phyloP scores from a whole-genome alignment of 1,284 basidiomycete species.

The Mycena sp. region DNA sequence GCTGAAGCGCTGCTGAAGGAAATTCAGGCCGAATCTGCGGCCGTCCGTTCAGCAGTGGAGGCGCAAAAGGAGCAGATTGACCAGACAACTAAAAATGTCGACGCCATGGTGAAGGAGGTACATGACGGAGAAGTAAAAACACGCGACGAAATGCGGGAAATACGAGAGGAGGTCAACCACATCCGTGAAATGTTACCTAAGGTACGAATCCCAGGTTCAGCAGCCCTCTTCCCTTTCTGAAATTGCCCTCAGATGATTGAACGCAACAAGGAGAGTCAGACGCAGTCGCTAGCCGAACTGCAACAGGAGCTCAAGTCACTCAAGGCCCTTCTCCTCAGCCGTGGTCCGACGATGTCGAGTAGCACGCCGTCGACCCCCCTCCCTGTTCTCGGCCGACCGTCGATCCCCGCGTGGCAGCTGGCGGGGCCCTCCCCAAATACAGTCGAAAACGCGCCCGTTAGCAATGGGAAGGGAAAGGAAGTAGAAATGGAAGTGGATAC shows the following conservation, averaged over 20 bases:
- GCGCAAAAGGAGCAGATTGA: conserved; percentile 85
- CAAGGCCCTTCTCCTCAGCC: conserved; percentile 90
- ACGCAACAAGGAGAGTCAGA: conserved; percentile 88
- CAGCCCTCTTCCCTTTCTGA: not conserved
- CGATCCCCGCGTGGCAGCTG: conserved; percentile 91
- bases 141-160: conserved; percentile 91
- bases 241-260: conserved; percentile 83
- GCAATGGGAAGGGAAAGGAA: conserved; percentile 51
- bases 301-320: conserved; percentile 96
- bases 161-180: conserved; percentile 91
- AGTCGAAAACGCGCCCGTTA: conserved; percentile 33
- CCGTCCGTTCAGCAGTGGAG: conserved; percentile 82
- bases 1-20: conserved; percentile 86
- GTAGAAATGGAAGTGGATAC: conserved; percentile 40
- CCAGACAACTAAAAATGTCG: conserved; percentile 82
- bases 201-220: conserved; percentile 52
- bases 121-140: conserved; percentile 82
- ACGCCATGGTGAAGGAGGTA: conserved; percentile 81
- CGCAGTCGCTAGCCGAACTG: conserved; percentile 82
- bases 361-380: conserved; percentile 54
- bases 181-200: conserved; percentile 93
- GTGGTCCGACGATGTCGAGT: conserved; percentile 63
- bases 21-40: conserved; percentile 81
- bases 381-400: conserved; percentile 65
- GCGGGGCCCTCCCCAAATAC: conserved; percentile 44